phyloP scores from a whole-genome alignment of 2,329 filamentous ascomycete genomes.

The Alternaria incomplexa region DNA sequence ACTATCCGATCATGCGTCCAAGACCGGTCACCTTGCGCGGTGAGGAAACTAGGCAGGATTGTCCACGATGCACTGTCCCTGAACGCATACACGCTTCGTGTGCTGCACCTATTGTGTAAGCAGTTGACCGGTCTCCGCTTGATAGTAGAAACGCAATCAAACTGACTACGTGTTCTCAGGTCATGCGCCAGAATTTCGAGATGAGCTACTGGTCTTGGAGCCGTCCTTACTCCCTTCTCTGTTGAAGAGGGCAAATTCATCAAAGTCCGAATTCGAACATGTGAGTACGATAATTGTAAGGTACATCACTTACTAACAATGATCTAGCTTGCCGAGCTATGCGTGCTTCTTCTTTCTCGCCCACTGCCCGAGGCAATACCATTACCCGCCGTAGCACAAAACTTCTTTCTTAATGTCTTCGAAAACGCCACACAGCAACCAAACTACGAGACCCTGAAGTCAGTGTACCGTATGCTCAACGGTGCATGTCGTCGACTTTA shows the following conservation, averaged over 20 bases:
- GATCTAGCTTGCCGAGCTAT: constrained; percentile 35
- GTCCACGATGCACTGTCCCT: constrained; percentile 59
- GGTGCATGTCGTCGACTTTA: constrained; percentile 45
- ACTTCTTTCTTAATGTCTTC: constrained; percentile 44
- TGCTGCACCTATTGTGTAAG: constrained; percentile 59
- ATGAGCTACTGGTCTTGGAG: constrained; percentile 37
- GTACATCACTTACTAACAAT: not conserved
- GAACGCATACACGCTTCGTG: constrained; percentile 58
- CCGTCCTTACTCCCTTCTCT: constrained; percentile 42
- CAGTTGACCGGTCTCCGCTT: constrained; percentile 1
- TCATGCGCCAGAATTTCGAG: constrained; percentile 38
- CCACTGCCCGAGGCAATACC: constrained; percentile 37
- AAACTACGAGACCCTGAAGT: constrained; percentile 29
- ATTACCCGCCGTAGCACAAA: constrained; percentile 41
- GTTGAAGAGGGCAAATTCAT: constrained; percentile 40
- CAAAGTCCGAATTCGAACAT: constrained; percentile 37
- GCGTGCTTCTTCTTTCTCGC: constrained; percentile 41
- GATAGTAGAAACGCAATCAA: not conserved
- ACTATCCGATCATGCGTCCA: constrained; percentile 55
- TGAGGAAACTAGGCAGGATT: constrained; percentile 50
- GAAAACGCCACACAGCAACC: constrained; percentile 33
- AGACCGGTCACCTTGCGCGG: constrained; percentile 56
- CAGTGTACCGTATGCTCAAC: constrained; percentile 43
- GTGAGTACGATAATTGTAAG: constrained; percentile 21
- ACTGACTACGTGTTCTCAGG: constrained; percentile 33